Evolutionary conservation across 495 filamentous ascomycete species (phyloP).

Genomic region (Daldinia concentrica): DNA sequence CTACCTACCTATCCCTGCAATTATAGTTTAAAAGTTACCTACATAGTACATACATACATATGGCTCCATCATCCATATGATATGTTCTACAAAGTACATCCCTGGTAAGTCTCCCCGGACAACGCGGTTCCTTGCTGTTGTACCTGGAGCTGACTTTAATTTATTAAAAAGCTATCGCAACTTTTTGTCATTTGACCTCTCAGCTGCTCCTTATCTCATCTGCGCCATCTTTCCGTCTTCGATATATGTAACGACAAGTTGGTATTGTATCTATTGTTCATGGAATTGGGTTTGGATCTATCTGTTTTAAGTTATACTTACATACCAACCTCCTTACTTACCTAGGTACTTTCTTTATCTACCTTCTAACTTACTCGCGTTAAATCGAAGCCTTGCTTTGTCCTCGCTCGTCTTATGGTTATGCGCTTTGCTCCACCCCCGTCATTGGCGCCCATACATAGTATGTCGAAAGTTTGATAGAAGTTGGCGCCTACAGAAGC

Average conservation of each 20-base stretch:
- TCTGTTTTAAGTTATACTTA: slow-evolving; percentile 22
- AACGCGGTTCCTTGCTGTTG: slow-evolving; percentile 24
- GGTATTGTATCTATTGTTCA: slow-evolving; percentile 2
- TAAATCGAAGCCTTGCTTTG: slow-evolving; percentile 8
- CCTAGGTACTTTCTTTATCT: neutral
- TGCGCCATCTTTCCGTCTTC: slow-evolving; percentile 9
- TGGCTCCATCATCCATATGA: slow-evolving; percentile 20
- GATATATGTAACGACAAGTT: slow-evolving; percentile 14
- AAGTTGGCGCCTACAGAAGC: slow-evolving; percentile 29
- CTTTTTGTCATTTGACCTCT: slow-evolving; percentile 14
- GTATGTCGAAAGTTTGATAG: slow-evolving; percentile 25
- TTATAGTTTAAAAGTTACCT: neutral
- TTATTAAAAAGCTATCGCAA: slow-evolving; percentile 23
- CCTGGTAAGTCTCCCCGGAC: slow-evolving; percentile 20
- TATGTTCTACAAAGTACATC: neutral
- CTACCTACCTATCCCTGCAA: slow-evolving; percentile 9
- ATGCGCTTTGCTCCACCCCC: slow-evolving; percentile 23
- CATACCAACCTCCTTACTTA: slow-evolving; percentile 1
- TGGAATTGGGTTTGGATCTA: neutral
- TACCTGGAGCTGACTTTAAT: slow-evolving; percentile 21
- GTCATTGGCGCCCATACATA: slow-evolving; percentile 1
- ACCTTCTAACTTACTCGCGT: slow-evolving; percentile 1
- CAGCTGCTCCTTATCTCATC: slow-evolving; percentile 10
- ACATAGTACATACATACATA: too few species aligned
- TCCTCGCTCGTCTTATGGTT: slow-evolving; percentile 5